phyloP scores from a whole-genome alignment of 129 eudicot species.

The Rutidosis leptorrhynchoides region DNA sequence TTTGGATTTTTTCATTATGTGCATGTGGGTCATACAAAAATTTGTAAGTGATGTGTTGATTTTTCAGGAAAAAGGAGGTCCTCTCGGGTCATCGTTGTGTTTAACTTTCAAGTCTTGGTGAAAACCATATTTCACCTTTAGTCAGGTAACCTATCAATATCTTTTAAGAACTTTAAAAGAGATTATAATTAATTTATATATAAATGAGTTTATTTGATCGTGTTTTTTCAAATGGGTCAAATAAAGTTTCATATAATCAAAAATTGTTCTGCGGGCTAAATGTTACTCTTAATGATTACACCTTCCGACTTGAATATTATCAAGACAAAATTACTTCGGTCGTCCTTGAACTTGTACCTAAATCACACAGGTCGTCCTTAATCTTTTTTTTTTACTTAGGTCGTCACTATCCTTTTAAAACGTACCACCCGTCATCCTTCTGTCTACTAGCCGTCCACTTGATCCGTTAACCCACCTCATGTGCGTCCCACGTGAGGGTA shows the following conservation, averaged over 20 bases:
- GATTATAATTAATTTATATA: not conserved
- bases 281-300: too few relatives aligned
- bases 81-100: slow-evolving; percentile 66
- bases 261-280: not conserved
- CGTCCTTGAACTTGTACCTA: too few relatives aligned
- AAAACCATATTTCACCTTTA: slow-evolving; percentile 79
- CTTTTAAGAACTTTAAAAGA: not conserved
- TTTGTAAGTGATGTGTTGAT: not conserved
- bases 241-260: not conserved
- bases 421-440: too few relatives aligned
- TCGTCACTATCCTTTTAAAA: too few relatives aligned
- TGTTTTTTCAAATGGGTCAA: not conserved
- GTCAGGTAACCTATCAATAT: slow-evolving; percentile 48
- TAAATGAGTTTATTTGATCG: not conserved
- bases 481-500: too few relatives aligned
- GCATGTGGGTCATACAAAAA: not conserved
- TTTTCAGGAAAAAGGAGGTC: slow-evolving; percentile 69
- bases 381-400: too few relatives aligned
- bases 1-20: not conserved
- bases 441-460: too few relatives aligned
- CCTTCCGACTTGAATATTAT: too few relatives aligned
- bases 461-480: too few relatives aligned
- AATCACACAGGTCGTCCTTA: too few relatives aligned
- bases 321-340: too few relatives aligned
- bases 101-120: slow-evolving; percentile 91